Conservation (phyloP, 192 early-diverging fungal species). For the Coemansia sp. region DNA sequence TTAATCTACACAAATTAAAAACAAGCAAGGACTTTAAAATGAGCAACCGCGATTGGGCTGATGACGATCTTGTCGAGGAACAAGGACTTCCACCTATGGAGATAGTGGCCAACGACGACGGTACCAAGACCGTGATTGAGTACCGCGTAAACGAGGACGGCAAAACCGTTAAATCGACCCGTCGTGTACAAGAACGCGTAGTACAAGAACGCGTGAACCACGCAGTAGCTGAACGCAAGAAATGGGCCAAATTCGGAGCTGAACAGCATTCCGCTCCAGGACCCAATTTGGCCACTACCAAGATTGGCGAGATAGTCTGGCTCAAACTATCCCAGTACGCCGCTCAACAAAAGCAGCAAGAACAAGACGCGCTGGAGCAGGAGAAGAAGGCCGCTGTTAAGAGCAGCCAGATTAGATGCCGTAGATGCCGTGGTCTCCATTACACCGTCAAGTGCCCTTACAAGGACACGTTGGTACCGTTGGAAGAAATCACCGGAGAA, state of each 20-base stretch:
- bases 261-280: constrained; percentile 75
- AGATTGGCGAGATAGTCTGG: constrained; percentile 80
- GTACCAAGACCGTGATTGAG: constrained; percentile 80
- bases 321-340: constrained; percentile 75
- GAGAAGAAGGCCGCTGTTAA: constrained; percentile 61
- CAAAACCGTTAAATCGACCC: constrained; percentile 38
- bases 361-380: constrained; percentile 58
- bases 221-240: constrained; percentile 85
- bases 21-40: not conserved
- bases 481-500: constrained; percentile 64
- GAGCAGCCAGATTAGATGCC: constrained; percentile 86
- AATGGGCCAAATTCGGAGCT: constrained; percentile 86
- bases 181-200: constrained; percentile 73
- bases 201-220: constrained; percentile 82
- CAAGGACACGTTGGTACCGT: constrained; percentile 88
- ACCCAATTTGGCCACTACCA: constrained; percentile 86
- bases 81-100: constrained; percentile 26
- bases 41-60: constrained; percentile 61
- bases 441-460: constrained; percentile 97
- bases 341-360: constrained; percentile 61
- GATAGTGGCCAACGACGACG: constrained; percentile 63
- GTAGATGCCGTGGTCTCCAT: constrained; percentile 96
- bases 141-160: constrained; percentile 86
- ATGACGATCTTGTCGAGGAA: constrained; percentile 67
- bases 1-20: too few relatives aligned